Evolutionary conservation across 345 rosid species (phyloP).

Genomic region (Combretum micranthum): DNA sequence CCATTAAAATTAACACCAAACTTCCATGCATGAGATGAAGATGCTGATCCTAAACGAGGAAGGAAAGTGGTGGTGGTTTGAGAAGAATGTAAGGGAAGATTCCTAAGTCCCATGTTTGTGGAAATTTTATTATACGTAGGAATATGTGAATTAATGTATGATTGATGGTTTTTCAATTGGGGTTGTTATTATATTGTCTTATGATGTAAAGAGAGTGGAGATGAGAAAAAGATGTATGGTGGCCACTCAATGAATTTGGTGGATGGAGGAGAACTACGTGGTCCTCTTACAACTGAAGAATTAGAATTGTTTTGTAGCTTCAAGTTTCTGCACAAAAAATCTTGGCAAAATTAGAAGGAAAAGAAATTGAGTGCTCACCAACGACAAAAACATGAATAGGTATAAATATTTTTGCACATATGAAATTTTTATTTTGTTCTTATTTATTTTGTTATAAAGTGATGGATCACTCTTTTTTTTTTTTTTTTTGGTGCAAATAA

Average conservation of each 20-base stretch:
- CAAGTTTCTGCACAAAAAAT: too few relatives aligned
- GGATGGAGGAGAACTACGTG: slow-evolving; percentile 34
- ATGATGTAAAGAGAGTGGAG: not conserved
- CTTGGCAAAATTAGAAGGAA: not conserved
- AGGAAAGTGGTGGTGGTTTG: slow-evolving; percentile 12
- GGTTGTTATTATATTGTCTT: too few relatives aligned
- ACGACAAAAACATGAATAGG: too few relatives aligned
- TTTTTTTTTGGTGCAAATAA: too few relatives aligned
- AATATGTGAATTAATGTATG: not conserved
- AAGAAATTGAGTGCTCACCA: not conserved
- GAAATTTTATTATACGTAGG: not conserved
- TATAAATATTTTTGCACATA: too few relatives aligned
- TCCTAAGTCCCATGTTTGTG: slow-evolving; percentile 27
- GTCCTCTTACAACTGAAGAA: slow-evolving; percentile 10
- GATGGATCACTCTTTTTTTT: too few relatives aligned
- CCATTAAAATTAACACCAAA: slow-evolving; percentile 12
- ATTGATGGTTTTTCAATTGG: too few relatives aligned
- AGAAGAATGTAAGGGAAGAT: slow-evolving; percentile 33
- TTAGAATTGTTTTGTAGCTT: too few relatives aligned
- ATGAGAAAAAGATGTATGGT: not conserved
- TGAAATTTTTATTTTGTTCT: too few relatives aligned
- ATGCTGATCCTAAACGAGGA: slow-evolving; percentile 6
- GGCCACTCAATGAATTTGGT: slow-evolving; percentile 18
- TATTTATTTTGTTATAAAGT: too few relatives aligned
- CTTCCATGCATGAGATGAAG: slow-evolving; percentile 1